Base-by-base conservation (phyloP, 805 yeast species). In the Wickerhamomyces hampshirensis region DNA sequence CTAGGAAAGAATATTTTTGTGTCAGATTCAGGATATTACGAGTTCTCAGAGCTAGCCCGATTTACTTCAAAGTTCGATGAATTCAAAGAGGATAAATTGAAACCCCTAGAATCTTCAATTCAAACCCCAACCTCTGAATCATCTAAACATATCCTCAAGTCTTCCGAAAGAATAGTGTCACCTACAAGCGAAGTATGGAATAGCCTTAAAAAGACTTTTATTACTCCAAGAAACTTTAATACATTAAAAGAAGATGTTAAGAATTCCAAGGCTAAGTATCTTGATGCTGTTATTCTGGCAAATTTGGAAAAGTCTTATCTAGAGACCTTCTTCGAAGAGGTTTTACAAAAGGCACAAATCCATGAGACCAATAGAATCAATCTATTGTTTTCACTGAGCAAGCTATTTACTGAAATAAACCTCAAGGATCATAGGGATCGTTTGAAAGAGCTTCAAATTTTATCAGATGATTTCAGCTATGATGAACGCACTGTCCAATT, bases 21-120 rank as follows among this genome's bases (percentile, higher is more conserved):
- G 11, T 43, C 50, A 1, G 52, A 49, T 24, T 45, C 49, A 9
- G 58, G 53, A 6, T 55, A 39, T 37, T 56, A 54, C 34, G 53
- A 53, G 33, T 53, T 51, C 26, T 51, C 56, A 0, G 58, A 53
- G 21, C 38, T 53, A 15, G 50, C 56, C 2, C 45, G 50, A 30
- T 53, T 36, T 30, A 47, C 46, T 9, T 43, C 47, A 1, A 40
- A 38, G 5, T 50, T 40, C 18, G 43, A 38, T 17, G 35, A 37
- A 11, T 21, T 23, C 7, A 35, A 32, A 15, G 37, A 18, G 17
- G 12, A 31, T 31, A 28, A 18, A 5, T 14, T 9, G 18, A 19
- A 19, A 17, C 24, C 17, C 6, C 21, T 14, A n/a, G 17, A 19
- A 19, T 15, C 23, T 15, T 7, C 23, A 5, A 16, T 36, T 13